phyloP scores from a whole-genome alignment of 169 alveolate genomes.

The Nephromyces sp. region DNA sequence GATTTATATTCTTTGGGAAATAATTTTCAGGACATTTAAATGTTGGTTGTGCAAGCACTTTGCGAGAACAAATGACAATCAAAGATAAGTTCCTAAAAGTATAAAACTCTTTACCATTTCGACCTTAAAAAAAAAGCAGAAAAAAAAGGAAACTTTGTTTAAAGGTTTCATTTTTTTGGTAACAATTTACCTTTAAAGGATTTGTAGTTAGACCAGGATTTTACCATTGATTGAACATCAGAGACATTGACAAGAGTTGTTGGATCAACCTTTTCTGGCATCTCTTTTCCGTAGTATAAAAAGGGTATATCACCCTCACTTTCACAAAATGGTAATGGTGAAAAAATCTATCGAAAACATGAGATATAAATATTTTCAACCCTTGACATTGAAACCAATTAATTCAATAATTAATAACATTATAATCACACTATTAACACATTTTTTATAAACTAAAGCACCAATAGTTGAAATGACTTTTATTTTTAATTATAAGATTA shows the following conservation, averaged over 20 bases:
- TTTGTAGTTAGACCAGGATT: neutral
- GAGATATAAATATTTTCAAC: too few relatives aligned
- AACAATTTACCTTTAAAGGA: neutral
- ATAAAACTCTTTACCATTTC: neutral
- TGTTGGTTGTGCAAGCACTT: neutral
- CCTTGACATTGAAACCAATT: too few relatives aligned
- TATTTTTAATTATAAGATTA: too few relatives aligned
- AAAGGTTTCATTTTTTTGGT: neutral
- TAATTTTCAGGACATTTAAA: neutral
- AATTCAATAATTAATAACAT: too few relatives aligned
- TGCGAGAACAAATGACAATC: neutral
- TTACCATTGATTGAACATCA: neutral
- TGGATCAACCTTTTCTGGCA: neutral
- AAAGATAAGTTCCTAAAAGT: neutral
- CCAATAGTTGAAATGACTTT: too few relatives aligned
- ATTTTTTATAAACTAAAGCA: too few relatives aligned
- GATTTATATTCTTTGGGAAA: neutral
- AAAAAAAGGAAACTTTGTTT: too few relatives aligned
- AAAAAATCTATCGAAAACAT: neutral
- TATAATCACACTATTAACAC: too few relatives aligned
- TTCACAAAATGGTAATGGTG: neutral
- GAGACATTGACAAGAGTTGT: neutral
- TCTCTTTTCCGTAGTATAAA: neutral
- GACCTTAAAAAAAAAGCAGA: too few relatives aligned
- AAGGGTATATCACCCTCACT: neutral